phyloP scores from a whole-genome alignment of 2,329 filamentous ascomycete species.

The Atkinsonella texensis region DNA sequence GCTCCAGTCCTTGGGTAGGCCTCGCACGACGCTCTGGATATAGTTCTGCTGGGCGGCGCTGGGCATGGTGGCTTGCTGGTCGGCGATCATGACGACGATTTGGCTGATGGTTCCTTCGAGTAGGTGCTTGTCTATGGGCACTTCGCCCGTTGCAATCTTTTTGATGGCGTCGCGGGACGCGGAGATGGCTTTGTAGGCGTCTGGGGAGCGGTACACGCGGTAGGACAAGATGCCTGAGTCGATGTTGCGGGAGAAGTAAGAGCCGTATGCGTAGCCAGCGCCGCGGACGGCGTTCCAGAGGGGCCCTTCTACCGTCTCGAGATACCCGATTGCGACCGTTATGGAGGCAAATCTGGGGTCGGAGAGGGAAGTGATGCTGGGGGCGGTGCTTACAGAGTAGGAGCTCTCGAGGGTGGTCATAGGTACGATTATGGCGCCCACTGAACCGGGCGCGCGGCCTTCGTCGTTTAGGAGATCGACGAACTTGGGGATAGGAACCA shows the following conservation, averaged over 20 bases:
- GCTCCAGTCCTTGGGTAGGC: constrained; percentile 65
- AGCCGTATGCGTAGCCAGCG: constrained; percentile 85
- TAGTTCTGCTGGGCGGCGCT: constrained; percentile 76
- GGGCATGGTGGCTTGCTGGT: constrained; percentile 78
- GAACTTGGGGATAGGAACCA: constrained; percentile 60
- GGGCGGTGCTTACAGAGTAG: constrained; percentile 64
- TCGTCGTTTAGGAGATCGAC: constrained; percentile 61
- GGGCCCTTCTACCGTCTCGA: constrained; percentile 87
- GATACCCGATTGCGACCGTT: constrained; percentile 79
- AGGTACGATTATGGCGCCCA: constrained; percentile 67
- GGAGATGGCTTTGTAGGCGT: constrained; percentile 73
- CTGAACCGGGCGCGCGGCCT: constrained; percentile 61
- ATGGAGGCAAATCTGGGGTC: constrained; percentile 73
- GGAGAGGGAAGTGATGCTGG: constrained; percentile 61
- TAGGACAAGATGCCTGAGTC: constrained; percentile 75
- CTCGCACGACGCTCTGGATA: constrained; percentile 65
- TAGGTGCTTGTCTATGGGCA: constrained; percentile 64
- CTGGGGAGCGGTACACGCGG: constrained; percentile 80
- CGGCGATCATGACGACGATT: constrained; percentile 76
- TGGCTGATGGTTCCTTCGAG: constrained; percentile 84
- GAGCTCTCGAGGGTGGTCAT: constrained; percentile 91
- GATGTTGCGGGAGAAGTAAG: constrained; percentile 63
- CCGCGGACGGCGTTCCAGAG: constrained; percentile 90
- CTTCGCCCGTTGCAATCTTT: constrained; percentile 59
- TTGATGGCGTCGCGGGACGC: constrained; percentile 65